Conservation (phyloP, 2,329 filamentous ascomycete species). For the Decorospora gaudefroyi region DNA sequence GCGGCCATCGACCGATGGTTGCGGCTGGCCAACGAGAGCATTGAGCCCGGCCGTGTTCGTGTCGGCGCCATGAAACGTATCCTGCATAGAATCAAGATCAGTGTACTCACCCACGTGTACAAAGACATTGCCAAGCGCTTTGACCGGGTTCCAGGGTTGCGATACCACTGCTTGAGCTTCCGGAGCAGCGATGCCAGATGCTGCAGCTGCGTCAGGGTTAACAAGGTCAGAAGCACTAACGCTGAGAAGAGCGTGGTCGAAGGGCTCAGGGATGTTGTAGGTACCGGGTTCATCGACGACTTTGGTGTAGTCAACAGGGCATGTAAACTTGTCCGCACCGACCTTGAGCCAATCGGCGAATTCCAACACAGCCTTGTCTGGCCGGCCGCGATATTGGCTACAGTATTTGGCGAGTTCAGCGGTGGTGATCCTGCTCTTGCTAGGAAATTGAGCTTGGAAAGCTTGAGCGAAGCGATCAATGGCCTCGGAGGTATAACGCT, state of each 20-base stretch:
- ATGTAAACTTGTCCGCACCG: slow-evolving; percentile 14
- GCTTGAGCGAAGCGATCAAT: slow-evolving; percentile 14
- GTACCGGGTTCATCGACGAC: slow-evolving; percentile 5
- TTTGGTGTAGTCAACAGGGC: slow-evolving; percentile 2
- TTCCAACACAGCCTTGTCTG: slow-evolving; percentile 13
- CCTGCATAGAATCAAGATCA: not conserved
- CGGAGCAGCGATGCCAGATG: not conserved
- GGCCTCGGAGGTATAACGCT: slow-evolving; percentile 3
- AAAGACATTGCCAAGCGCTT: not conserved
- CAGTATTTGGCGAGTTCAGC: slow-evolving; percentile 18
- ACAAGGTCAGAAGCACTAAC: slow-evolving; percentile 4
- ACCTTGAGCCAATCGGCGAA: slow-evolving; percentile 15
- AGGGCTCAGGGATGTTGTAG: slow-evolving; percentile 13
- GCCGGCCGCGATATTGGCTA: slow-evolving; percentile 13
- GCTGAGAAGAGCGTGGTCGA: slow-evolving; percentile 4
- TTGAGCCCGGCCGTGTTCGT: no score
- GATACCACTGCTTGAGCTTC: not conserved
- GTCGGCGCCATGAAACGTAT: not conserved
- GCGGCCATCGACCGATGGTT: no score
- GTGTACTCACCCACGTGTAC: not conserved
- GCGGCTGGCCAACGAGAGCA: no score
- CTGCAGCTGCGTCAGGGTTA: not conserved
- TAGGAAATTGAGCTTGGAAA: slow-evolving; percentile 18
- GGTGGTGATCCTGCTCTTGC: slow-evolving; percentile 8
- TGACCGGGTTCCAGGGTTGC: not conserved